Evolutionary conservation across 1,139 yeast genomes (phyloP).

Genomic region (Hyphopichia pseudoburtonii): DNA sequence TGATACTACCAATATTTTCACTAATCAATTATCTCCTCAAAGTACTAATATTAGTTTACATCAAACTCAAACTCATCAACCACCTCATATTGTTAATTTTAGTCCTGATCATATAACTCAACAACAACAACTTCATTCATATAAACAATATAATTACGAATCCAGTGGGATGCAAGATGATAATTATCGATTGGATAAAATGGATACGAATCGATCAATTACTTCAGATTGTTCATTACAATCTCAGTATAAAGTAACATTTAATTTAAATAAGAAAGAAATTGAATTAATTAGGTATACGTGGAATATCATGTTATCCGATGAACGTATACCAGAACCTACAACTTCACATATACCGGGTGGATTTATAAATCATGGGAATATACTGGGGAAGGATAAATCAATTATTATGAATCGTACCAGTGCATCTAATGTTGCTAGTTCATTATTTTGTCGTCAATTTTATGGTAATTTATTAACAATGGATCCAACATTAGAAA

Average conservation of each 20-base stretch:
- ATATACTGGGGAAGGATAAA: neutral
- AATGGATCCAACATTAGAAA: conserved; percentile 54
- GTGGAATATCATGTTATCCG: conserved; percentile 46
- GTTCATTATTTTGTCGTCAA: conserved; percentile 59
- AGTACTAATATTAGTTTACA: neutral
- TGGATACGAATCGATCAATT: conserved; percentile 51
- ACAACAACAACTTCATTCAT: neutral
- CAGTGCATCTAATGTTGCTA: conserved; percentile 35
- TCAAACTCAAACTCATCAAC: conserved; percentile 2
- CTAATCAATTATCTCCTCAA: conserved; percentile 1
- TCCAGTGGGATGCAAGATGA: neutral
- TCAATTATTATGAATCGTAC: conserved; percentile 11
- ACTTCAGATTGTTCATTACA: conserved; percentile 26
- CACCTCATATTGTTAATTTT: conserved; percentile 1
- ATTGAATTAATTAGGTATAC: conserved; percentile 43
- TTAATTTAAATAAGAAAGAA: conserved; percentile 31
- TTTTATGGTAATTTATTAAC: conserved; percentile 58
- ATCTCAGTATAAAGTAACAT: conserved; percentile 26
- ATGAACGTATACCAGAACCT: conserved; percentile 27
- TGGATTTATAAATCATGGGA: no score
- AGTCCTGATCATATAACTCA: neutral
- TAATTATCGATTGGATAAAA: conserved; percentile 37
- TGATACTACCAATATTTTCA: neutral
- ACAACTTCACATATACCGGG: conserved; percentile 28
- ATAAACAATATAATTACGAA: neutral